These are phyloP conservation scores for Colletotrichum phormii DNA, from an alignment of 2,329 filamentous ascomycete species.

Conservation along the genomic window DNA sequence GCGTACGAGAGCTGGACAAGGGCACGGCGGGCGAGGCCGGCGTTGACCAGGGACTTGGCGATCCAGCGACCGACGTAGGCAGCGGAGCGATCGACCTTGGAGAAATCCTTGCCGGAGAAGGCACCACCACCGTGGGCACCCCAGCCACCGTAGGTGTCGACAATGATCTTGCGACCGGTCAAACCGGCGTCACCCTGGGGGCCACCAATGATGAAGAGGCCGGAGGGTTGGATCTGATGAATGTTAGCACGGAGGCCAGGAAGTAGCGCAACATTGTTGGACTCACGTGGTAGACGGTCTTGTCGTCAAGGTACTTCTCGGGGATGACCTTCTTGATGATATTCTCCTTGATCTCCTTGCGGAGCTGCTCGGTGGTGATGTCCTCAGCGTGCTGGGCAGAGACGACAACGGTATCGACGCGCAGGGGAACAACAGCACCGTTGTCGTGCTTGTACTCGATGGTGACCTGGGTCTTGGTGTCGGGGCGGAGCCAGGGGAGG, in stretches of 20 bases:
- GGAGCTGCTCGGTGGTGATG: constrained; percentile 90
- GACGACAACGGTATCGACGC: constrained; percentile 97
- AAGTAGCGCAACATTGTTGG: background rate
- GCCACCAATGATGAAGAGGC: constrained; percentile 98
- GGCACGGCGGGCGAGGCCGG: constrained; percentile 89
- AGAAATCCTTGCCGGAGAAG: constrained; percentile 99
- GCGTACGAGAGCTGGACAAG: constrained; percentile 99
- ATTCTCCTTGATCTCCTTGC: constrained; percentile 96
- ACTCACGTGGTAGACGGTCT: constrained; percentile 93
- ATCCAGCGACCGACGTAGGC: constrained; percentile 99
- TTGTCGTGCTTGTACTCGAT: constrained; percentile 98
- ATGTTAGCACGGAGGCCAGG: constrained; percentile 46
- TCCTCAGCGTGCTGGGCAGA: constrained; percentile 92
- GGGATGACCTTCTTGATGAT: constrained; percentile 97
- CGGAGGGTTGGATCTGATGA: constrained; percentile 88
- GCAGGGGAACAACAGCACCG: constrained; percentile 90
- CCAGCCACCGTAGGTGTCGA: constrained; percentile 99
- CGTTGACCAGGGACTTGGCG: constrained; percentile 94
- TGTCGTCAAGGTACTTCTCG: constrained; percentile 88
- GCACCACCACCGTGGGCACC: constrained; percentile 99
- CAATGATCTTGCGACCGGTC: constrained; percentile 98
- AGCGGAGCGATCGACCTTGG: constrained; percentile 98
- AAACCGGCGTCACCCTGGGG: constrained; percentile 99
- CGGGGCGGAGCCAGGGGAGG: constrained; percentile 94
- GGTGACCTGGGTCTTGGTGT: constrained; percentile 99